Conservation (phyloP, 2,329 filamentous ascomycete genomes). For the Aureobasidium sp. region DNA sequence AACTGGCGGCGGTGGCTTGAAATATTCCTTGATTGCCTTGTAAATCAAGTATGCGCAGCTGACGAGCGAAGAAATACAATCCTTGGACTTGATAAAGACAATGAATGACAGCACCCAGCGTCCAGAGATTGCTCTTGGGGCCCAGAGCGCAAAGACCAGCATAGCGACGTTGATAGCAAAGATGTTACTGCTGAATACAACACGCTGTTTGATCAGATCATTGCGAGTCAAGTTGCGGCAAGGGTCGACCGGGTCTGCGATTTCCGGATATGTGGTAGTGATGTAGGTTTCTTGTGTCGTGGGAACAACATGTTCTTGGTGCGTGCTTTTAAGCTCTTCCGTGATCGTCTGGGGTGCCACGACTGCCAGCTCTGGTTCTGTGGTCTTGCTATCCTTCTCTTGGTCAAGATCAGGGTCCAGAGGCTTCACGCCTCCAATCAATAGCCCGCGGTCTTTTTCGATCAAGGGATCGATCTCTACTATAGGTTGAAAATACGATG, state of each 20-base stretch:
- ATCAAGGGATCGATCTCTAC: background rate
- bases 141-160: slow-evolving; percentile 3
- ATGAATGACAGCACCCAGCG: slow-evolving; percentile 21
- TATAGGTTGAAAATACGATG: background rate
- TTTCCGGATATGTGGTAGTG: background rate
- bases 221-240: background rate
- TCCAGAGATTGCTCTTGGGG: slow-evolving; percentile 4
- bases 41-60: slow-evolving; percentile 15
- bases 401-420: slow-evolving; percentile 3
- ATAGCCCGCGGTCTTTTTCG: background rate
- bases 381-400: slow-evolving; percentile 3
- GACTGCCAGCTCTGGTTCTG: slow-evolving; percentile 9
- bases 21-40: slow-evolving; percentile 12
- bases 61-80: slow-evolving; percentile 21
- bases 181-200: slow-evolving; percentile 1
- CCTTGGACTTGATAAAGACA: slow-evolving; percentile 23
- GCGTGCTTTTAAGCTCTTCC: slow-evolving; percentile 4
- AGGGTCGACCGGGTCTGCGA: slow-evolving; percentile 12
- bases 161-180: slow-evolving; percentile 5
- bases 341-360: background rate
- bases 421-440: slow-evolving; percentile 12
- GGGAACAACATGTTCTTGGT: slow-evolving; percentile 1
- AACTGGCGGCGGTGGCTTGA: slow-evolving; percentile 17
- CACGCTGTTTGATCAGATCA: slow-evolving; percentile 12
- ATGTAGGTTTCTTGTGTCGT: slow-evolving; percentile 2